Evolutionary conservation across 257 asterid genomes (phyloP).

Genomic region (Solanum sparsipilum): DNA sequence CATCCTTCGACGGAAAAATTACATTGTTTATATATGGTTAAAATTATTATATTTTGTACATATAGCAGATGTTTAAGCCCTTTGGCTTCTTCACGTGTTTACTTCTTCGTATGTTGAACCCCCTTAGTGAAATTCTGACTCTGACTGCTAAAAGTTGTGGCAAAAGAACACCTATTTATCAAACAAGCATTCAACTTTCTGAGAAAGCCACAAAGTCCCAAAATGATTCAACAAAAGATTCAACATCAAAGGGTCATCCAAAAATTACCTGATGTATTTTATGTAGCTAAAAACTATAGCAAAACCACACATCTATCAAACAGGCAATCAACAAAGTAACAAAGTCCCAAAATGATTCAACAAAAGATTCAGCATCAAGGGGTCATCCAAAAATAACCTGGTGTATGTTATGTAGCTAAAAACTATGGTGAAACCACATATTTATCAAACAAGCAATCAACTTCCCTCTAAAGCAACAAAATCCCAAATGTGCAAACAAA

Average conservation of each 20-base stretch:
- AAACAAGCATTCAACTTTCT: not conserved
- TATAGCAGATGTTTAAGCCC: not conserved
- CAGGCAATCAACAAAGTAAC: not conserved
- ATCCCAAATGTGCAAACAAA: constrained; percentile 1
- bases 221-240: constrained; percentile 4
- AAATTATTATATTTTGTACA: not conserved
- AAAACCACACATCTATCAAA: not conserved
- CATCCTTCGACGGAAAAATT: not conserved
- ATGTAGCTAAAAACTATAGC: not conserved
- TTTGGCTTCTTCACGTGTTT: not conserved
- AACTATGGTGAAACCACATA: not conserved
- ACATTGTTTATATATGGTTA: not conserved
- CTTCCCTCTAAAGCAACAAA: not conserved
- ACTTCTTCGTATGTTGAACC: not conserved
- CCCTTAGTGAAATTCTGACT: not conserved
- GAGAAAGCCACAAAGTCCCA: not conserved
- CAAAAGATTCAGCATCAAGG: not conserved
- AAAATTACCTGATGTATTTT: constrained; percentile 26
- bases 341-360: constrained; percentile 4
- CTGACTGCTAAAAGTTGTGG: not conserved
- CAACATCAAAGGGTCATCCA: not conserved
- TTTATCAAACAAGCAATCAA: not conserved
- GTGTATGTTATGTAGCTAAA: not conserved
- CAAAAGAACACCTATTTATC: not conserved
- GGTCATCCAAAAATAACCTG: constrained; percentile 27